These are phyloP conservation scores for Exobasidium cylindrosporum DNA, from an alignment of 1,284 basidiomycete species.

Conservation along the genomic window DNA sequence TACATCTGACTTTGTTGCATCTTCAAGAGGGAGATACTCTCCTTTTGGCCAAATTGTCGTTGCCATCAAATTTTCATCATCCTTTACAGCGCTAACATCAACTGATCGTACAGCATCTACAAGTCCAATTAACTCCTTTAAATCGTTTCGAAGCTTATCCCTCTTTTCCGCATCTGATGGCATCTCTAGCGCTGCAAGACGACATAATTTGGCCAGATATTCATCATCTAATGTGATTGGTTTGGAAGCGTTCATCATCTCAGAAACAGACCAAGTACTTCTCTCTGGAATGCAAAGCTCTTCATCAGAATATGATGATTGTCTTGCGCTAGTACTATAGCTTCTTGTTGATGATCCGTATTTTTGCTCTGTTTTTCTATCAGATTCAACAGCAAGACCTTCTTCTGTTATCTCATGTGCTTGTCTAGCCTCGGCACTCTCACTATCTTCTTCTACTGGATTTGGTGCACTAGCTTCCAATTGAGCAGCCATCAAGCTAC, in stretches of 20 bases:
- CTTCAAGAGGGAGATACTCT: not conserved
- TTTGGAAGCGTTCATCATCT: constrained; percentile 2
- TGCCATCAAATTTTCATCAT: not conserved
- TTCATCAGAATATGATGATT: not conserved
- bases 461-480: constrained; percentile 23
- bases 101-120: constrained; percentile 21
- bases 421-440: constrained; percentile 7
- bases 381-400: not conserved
- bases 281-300: constrained; percentile 18
- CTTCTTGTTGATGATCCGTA: not conserved
- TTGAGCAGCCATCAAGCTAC: constrained; percentile 49
- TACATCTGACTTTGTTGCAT: constrained; percentile 7
- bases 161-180: constrained; percentile 12
- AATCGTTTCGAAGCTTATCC: constrained; percentile 14
- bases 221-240: constrained; percentile 14
- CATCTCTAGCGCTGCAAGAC: constrained; percentile 23
- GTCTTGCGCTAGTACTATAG: not conserved
- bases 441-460: constrained; percentile 11
- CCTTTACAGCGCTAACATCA: not conserved
- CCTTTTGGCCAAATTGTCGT: constrained; percentile 11
- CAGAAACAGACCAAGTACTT: constrained; percentile 25
- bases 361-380: not conserved
- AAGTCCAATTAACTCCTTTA: constrained; percentile 21
- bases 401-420: not conserved
- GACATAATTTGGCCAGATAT: constrained; percentile 26